These are phyloP conservation scores for Aegilops longissima DNA, from an alignment of 176 grass and related monocot genomes.

Conservation along the genomic window DNA sequence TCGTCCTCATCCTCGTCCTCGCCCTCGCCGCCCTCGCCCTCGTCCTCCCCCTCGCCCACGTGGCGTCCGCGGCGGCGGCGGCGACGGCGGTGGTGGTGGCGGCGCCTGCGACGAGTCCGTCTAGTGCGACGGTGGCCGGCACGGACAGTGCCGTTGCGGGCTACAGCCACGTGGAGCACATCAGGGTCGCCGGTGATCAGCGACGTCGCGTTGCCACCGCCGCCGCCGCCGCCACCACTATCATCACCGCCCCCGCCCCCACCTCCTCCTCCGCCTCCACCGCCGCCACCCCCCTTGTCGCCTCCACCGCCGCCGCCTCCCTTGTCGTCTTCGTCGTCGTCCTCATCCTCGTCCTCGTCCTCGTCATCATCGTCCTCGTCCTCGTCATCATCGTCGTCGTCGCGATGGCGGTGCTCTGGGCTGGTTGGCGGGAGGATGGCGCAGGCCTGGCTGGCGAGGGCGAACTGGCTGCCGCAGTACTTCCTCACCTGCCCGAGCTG, in stretches of 20 bases:
- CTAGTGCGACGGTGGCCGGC: neutral
- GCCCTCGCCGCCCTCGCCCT: neutral
- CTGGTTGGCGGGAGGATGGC: conserved; percentile 44
- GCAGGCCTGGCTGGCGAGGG: conserved; percentile 77
- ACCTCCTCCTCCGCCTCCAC: neutral
- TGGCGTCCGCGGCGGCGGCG: neutral
- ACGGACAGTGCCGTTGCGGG: neutral
- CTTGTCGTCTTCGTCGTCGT: neutral
- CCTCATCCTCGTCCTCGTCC: neutral
- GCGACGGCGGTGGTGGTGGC: neutral
- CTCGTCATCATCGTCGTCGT: conserved; percentile 2
- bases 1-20: neutral
- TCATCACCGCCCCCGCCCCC: neutral
- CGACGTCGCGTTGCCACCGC: neutral
- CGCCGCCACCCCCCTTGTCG: neutral
- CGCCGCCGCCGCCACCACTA: neutral
- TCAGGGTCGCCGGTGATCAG: conserved; percentile 27
- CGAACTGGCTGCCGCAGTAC: conserved; percentile 75
- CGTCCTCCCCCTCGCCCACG: conserved; percentile 1
- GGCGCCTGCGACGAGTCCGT: neutral
- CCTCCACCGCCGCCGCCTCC: neutral
- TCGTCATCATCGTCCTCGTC: neutral
- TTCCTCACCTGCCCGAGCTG: conserved; percentile 47
- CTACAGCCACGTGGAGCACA: neutral
- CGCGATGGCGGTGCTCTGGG: conserved; percentile 7